Conservation (phyloP, 352 stramenopile species). For the Phytophthora brassicae region DNA sequence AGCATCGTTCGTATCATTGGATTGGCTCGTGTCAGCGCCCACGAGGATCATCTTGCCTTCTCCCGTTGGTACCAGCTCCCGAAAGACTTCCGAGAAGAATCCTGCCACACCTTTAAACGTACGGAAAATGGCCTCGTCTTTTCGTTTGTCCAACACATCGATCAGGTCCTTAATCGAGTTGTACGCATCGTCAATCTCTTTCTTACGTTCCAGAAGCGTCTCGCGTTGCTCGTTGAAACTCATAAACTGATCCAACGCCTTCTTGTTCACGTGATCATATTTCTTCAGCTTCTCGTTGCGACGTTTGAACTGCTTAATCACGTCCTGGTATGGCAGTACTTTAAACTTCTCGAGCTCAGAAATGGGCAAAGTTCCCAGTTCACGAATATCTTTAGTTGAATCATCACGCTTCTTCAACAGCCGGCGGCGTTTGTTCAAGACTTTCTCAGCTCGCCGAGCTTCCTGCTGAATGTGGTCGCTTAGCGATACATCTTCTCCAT, state of each 20-base stretch:
- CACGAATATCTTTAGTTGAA: slow-evolving; percentile 95
- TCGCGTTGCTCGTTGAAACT: slow-evolving; percentile 95
- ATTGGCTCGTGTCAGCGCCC: slow-evolving; percentile 62
- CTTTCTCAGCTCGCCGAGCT: slow-evolving; percentile 77
- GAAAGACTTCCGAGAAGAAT: slow-evolving; percentile 99
- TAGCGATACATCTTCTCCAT: slow-evolving; percentile 57
- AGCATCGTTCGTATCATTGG: slow-evolving; percentile 9
- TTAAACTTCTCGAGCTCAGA: slow-evolving; percentile 94
- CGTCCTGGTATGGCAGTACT: slow-evolving; percentile 79
- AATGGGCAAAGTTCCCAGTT: slow-evolving; percentile 95
- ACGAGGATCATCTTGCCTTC: slow-evolving; percentile 97
- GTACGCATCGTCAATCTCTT: slow-evolving; percentile 95
- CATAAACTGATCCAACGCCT: slow-evolving; percentile 99
- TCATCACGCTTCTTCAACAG: slow-evolving; percentile 92
- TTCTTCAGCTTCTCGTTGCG: slow-evolving; percentile 97
- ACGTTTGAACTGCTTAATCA: slow-evolving; percentile 95
- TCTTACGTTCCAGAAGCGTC: slow-evolving; percentile 93
- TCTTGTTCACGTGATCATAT: slow-evolving; percentile 99
- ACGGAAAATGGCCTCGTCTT: slow-evolving; percentile 98
- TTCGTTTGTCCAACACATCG: slow-evolving; percentile 94
- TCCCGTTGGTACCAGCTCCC: slow-evolving; percentile 96
- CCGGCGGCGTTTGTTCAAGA: slow-evolving; percentile 75
- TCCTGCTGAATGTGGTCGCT: slow-evolving; percentile 88
- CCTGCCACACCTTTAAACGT: slow-evolving; percentile 98
- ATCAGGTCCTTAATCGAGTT: slow-evolving; percentile 87